Evolutionary conservation across 1,139 yeast genomes (phyloP), one percentile per base, ranked within the genome.

Genomic region (Pichia sp.): DNA sequence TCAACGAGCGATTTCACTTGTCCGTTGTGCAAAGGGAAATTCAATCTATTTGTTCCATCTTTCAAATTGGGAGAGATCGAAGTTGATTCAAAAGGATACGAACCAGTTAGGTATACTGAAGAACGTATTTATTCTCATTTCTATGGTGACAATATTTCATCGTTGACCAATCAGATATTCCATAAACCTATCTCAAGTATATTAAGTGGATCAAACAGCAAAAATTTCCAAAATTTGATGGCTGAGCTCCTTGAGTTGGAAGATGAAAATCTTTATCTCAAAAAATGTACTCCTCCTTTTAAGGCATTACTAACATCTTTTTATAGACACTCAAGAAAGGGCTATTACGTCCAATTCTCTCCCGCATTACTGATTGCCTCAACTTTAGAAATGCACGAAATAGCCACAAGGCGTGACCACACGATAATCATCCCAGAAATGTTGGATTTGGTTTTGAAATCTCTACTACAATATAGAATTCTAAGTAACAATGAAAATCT

Each of bases 11-110:
- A 71, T 4, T 74, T 76, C 56, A 72, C 77, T 3, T 85, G 92
- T 68, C 90, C 92, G 0, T 72, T 86, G 49, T 86, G 92, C 66
- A 82, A 81, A 60, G 77, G 81, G 2, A 72, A 73, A 32, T 78
- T 76, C 56, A 75, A 76, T 57, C 58, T 70, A 2, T 75, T 78
- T 57, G 62, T 79, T 60, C 88, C 79, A 41, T 72, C 77, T 3
- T 76, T 72, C 51, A 59, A 48, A n/a, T 52, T 59, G 43, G 63
- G 64, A 45, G 60, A 59, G 3, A 57, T 63, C 49, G 60, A 59
- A 38, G 49, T 65, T 30, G 61, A 59, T 40, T 55, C 60, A 64
- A 45, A 65, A 67, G 47, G 36, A 8, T 49, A 29, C 56, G 45
- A 36, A 34, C 13, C n/a, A 8, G 40, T n/a, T 1, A 49, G 29